These are phyloP conservation scores for Phialophora tarda DNA, from an alignment of 2,329 filamentous ascomycete species.

Conservation along the genomic window DNA sequence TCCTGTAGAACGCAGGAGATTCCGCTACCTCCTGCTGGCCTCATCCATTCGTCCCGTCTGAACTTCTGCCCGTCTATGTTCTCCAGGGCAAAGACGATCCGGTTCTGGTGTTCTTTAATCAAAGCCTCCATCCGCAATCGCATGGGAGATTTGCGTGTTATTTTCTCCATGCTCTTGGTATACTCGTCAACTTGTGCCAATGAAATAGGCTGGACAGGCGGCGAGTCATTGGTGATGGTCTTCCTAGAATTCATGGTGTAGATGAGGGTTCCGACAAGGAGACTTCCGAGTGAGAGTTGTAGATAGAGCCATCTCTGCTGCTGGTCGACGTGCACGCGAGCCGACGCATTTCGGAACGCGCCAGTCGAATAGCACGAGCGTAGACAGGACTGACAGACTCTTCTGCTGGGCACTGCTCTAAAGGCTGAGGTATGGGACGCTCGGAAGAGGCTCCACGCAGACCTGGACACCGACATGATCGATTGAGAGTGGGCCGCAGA, in stretches of 20 bases:
- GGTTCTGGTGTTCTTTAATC: conserved; percentile 88
- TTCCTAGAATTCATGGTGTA: conserved; percentile 56
- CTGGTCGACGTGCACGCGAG: conserved; percentile 29
- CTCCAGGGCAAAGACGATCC: conserved; percentile 83
- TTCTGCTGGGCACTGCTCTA: conserved; percentile 3
- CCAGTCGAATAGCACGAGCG: conserved; percentile 41
- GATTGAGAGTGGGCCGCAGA: neutral
- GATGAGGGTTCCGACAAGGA: conserved; percentile 56
- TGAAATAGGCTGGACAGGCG: conserved; percentile 49
- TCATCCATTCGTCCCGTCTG: conserved; percentile 81
- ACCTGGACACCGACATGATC: conserved; percentile 24
- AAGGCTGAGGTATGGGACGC: conserved; percentile 15
- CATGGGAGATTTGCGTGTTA: conserved; percentile 85
- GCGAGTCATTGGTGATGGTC: conserved; percentile 33
- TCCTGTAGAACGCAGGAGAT: conserved; percentile 95
- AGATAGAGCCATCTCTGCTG: conserved; percentile 53
- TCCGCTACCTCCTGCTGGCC: conserved; percentile 87
- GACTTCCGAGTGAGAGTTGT: conserved; percentile 55
- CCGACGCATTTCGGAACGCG: conserved; percentile 27
- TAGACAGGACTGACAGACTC: neutral
- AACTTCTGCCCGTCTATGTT: conserved; percentile 83
- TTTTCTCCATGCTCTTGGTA: conserved; percentile 75
- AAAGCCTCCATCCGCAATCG: conserved; percentile 96
- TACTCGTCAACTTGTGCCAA: conserved; percentile 86
- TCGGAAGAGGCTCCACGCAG: conserved; percentile 27